phyloP scores from a whole-genome alignment of 192 early-diverging fungal genomes.

The Backusella liffmaniae region DNA sequence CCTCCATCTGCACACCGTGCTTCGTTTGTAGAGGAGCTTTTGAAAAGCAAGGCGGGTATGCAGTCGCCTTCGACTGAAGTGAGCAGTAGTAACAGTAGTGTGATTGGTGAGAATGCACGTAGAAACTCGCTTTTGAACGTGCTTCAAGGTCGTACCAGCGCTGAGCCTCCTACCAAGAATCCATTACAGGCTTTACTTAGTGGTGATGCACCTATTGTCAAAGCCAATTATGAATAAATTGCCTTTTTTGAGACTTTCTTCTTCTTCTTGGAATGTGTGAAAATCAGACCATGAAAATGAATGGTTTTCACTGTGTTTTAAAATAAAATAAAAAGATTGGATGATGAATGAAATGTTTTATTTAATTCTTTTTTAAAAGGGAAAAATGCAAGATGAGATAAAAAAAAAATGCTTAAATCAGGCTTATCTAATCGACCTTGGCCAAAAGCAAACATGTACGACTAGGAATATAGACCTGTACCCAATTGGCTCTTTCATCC shows the following conservation, averaged over 20 bases:
- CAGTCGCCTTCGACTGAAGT: not conserved
- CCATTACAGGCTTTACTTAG: not conserved
- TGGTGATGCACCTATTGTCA: not conserved
- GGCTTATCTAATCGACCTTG: not conserved
- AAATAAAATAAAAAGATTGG: not conserved
- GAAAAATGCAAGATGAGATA: not conserved
- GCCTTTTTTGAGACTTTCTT: too few relatives aligned
- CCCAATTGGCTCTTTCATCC: conserved; percentile 72
- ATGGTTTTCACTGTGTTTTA: not conserved
- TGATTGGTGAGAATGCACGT: not conserved
- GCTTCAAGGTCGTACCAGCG: conserved; percentile 6
- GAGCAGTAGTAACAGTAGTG: not conserved
- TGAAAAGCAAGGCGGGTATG: conserved; percentile 8
- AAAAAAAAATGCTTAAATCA: too few relatives aligned
- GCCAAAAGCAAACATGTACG: conserved; percentile 69
- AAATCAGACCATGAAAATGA: not conserved
- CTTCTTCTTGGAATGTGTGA: not conserved
- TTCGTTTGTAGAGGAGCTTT: conserved; percentile 10
- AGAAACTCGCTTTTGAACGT: conserved; percentile 9
- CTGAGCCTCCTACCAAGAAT: not conserved
- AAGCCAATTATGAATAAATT: not conserved
- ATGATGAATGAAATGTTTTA: not conserved
- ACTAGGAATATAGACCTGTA: conserved; percentile 82
- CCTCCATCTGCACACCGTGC: conserved; percentile 2
- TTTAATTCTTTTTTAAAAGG: not conserved